phyloP scores from a whole-genome alignment of 2,329 filamentous ascomycete genomes.

The Fusarium proliferatum region DNA sequence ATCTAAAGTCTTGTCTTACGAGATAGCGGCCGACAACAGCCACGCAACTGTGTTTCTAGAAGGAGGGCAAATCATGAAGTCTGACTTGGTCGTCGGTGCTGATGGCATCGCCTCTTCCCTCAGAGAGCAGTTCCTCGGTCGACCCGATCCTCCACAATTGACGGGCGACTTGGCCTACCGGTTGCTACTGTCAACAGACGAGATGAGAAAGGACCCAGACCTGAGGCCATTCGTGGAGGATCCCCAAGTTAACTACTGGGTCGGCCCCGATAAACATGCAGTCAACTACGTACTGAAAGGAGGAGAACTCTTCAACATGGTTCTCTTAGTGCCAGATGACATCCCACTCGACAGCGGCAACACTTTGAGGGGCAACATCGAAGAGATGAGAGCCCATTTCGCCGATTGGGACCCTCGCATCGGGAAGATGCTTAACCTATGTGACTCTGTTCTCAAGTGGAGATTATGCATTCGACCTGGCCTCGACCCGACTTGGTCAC shows the following conservation, averaged over 20 bases:
- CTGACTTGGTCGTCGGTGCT: slow-evolving; percentile 1
- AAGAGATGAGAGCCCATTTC: slow-evolving; percentile 61
- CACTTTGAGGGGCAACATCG: slow-evolving; percentile 44
- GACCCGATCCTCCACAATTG: slow-evolving; percentile 8
- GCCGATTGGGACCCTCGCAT: slow-evolving; percentile 68
- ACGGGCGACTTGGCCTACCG: slow-evolving; percentile 69
- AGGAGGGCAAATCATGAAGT: background rate
- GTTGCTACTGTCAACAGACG: slow-evolving; percentile 59
- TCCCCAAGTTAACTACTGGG: slow-evolving; percentile 65
- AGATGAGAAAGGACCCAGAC: slow-evolving; percentile 59
- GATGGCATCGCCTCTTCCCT: background rate
- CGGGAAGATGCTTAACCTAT: slow-evolving; percentile 66
- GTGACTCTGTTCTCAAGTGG: slow-evolving; percentile 70
- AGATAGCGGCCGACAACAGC: background rate
- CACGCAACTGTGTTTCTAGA: background rate
- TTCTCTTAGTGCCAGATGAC: slow-evolving; percentile 3
- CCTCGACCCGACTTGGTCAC: slow-evolving; percentile 64
- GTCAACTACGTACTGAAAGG: slow-evolving; percentile 59
- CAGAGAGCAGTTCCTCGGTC: slow-evolving; percentile 8
- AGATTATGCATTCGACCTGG: slow-evolving; percentile 66
- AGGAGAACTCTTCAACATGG: slow-evolving; percentile 3
- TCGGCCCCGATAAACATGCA: slow-evolving; percentile 63
- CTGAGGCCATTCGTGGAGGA: slow-evolving; percentile 56
- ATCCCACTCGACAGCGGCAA: background rate
- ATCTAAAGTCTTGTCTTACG: background rate